Evolutionary conservation across 805 yeast species (phyloP).

Genomic region (baker's yeast (Saccharomyces cerevisiae)): DNA sequence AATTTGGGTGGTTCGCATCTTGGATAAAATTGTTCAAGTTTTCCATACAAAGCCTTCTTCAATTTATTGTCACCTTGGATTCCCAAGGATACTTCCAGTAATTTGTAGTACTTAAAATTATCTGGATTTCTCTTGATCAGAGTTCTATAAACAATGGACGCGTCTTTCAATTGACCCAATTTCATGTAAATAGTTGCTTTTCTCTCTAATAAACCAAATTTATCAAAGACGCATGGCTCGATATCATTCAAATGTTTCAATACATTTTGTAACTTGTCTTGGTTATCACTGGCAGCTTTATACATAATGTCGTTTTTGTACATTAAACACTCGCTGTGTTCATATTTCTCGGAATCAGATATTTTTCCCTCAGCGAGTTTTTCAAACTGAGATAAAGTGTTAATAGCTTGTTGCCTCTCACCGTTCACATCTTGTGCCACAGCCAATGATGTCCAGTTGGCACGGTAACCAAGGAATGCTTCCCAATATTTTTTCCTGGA

Average conservation of each 20-base stretch:
- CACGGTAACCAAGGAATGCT: slow-evolving; percentile 70
- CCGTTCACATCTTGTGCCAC: slow-evolving; percentile 73
- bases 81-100: slow-evolving; percentile 59
- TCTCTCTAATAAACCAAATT: slow-evolving; percentile 52
- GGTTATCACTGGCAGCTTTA: slow-evolving; percentile 46
- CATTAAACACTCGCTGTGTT: slow-evolving; percentile 71
- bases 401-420: slow-evolving; percentile 60
- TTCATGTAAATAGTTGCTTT: slow-evolving; percentile 56
- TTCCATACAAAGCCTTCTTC: slow-evolving; percentile 55
- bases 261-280: slow-evolving; percentile 44
- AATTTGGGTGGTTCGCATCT: slow-evolving; percentile 71
- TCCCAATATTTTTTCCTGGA: slow-evolving; percentile 66
- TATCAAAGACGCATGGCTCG: slow-evolving; percentile 48
- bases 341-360: slow-evolving; percentile 58
- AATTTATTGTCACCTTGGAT: slow-evolving; percentile 37
- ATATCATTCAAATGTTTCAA: slow-evolving; percentile 51
- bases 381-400: slow-evolving; percentile 69
- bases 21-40: slow-evolving; percentile 65
- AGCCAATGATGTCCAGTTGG: slow-evolving; percentile 85
- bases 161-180: slow-evolving; percentile 51
- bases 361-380: slow-evolving; percentile 60
- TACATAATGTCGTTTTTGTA: slow-evolving; percentile 62
- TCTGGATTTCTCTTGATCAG: slow-evolving; percentile 84
- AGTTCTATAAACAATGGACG: slow-evolving; percentile 58
- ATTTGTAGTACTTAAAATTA: slow-evolving; percentile 52